These are phyloP conservation scores for Lagenidium sp. DNA, from an alignment of 352 stramenopile species.

Conservation along the genomic window DNA sequence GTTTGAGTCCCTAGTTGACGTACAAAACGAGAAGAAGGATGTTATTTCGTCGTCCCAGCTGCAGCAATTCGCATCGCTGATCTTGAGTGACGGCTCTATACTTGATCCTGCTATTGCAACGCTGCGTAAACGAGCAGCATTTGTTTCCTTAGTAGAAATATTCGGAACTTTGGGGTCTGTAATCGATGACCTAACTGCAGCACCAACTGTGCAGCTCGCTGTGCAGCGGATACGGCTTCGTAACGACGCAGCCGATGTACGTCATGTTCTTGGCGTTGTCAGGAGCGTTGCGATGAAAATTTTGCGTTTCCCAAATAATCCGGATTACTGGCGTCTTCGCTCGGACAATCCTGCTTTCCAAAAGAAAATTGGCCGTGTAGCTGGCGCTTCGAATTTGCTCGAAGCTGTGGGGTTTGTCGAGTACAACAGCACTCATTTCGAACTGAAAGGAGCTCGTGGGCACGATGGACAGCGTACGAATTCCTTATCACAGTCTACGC, in stretches of 20 bases:
- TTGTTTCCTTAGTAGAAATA: conserved; percentile 49
- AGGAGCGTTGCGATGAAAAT: conserved; percentile 58
- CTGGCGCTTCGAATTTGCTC: conserved; percentile 42
- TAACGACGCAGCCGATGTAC: conserved; percentile 33
- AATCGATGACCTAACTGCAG: conserved; percentile 53
- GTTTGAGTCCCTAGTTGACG: conserved; percentile 26
- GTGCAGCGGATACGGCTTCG: conserved; percentile 49
- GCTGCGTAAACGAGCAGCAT: conserved; percentile 32
- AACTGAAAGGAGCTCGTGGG: conserved; percentile 32
- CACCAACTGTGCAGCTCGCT: conserved; percentile 39
- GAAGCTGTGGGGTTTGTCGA: conserved; percentile 53
- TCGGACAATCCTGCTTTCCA: conserved; percentile 44
- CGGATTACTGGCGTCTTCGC: conserved; percentile 62
- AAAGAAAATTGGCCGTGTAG: conserved; percentile 50
- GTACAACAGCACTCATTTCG: conserved; percentile 40
- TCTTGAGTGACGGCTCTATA: conserved; percentile 24
- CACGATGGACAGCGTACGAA: conserved; percentile 30
- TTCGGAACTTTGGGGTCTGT: conserved; percentile 50
- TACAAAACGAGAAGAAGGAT: neutral
- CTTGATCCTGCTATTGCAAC: conserved; percentile 28
- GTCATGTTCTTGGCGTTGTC: conserved; percentile 37
- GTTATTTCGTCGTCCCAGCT: conserved; percentile 37
- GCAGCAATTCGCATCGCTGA: conserved; percentile 29
- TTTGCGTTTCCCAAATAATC: conserved; percentile 58
- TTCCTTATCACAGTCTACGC: conserved; percentile 23